Conservation (phyloP, 169 alveolate genomes). For the Eimeria praecox region DNA sequence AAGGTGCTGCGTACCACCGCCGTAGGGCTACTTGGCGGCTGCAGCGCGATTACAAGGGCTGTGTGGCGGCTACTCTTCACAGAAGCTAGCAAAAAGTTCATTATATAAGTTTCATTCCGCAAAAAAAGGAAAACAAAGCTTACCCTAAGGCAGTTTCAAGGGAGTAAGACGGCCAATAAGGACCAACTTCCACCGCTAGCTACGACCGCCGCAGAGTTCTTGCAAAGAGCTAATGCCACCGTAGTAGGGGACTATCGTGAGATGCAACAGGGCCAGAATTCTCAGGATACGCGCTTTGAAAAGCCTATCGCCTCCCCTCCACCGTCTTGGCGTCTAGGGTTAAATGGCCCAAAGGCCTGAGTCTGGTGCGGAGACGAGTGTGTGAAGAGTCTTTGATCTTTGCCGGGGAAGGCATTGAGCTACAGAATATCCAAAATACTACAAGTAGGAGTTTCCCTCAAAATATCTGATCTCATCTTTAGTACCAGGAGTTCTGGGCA, state of each 20-base stretch:
- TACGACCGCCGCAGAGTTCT: not conserved
- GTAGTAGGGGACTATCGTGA: not conserved
- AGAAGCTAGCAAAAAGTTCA: not conserved
- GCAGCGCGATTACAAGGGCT: slow-evolving; percentile 52
- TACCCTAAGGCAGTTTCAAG: not conserved
- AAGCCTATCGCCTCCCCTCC: not conserved
- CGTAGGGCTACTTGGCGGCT: slow-evolving; percentile 36
- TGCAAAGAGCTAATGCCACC: not conserved
- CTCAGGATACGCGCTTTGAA: not conserved
- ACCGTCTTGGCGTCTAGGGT: not conserved
- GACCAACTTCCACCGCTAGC: not conserved
- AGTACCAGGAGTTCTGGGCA: too few species aligned
- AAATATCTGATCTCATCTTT: too few species aligned
- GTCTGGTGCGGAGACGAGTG: not conserved
- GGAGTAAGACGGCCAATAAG: not conserved
- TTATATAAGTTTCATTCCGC: not conserved
- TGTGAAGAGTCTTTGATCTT: too few species aligned
- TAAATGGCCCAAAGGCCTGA: not conserved
- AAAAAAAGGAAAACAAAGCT: not conserved
- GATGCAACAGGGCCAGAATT: not conserved
- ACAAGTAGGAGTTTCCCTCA: too few species aligned
- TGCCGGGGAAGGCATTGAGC: too few species aligned
- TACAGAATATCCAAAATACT: too few species aligned
- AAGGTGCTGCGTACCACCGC: slow-evolving; percentile 34
- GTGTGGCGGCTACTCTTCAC: not conserved